Evolutionary conservation across 106 monocot species (phyloP).

Genomic region (Platanthera guangdongensis): DNA sequence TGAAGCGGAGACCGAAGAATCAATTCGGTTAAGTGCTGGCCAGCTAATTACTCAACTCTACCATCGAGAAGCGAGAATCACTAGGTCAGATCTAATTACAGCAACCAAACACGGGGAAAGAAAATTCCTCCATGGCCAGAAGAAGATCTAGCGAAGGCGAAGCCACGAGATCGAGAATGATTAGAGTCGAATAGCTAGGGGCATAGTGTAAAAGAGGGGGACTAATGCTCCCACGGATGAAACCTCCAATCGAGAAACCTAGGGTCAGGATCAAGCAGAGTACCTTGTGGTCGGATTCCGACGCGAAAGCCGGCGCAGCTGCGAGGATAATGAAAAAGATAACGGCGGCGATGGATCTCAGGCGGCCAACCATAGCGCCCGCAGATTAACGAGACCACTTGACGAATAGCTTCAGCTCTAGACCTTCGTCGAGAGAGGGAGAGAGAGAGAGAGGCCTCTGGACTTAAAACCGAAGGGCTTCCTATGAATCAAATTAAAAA

Average conservation of each 20-base stretch:
- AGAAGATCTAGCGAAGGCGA: not conserved
- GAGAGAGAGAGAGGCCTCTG: not conserved
- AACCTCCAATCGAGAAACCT: constrained; percentile 1
- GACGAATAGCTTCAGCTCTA: not conserved
- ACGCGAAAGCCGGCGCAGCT: constrained; percentile 10
- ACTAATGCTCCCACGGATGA: not conserved
- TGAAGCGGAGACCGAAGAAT: not conserved
- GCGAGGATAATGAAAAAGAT: constrained; percentile 18
- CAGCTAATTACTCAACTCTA: not conserved
- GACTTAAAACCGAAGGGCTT: not conserved
- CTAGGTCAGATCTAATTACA: not conserved
- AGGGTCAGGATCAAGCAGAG: constrained; percentile 3
- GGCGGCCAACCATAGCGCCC: constrained; percentile 30
- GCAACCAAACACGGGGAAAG: not conserved
- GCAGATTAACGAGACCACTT: constrained; percentile 7
- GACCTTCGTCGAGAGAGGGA: not conserved
- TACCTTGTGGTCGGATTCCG: constrained; percentile 25
- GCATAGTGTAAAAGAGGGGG: not conserved
- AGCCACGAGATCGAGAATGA: not conserved
- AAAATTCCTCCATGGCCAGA: not conserved
- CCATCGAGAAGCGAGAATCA: not conserved
- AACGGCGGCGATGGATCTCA: constrained; percentile 19
- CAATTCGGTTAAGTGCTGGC: not conserved
- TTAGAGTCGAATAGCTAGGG: not conserved
- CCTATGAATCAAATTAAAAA: no score